A percentile compares a stretch with the other conserved stretches of the same genome.
These are phyloP conservation scores for Chenopodium quinoa DNA, from an alignment of 148 eudicot genomes.

Conservation along the genomic window DNA sequence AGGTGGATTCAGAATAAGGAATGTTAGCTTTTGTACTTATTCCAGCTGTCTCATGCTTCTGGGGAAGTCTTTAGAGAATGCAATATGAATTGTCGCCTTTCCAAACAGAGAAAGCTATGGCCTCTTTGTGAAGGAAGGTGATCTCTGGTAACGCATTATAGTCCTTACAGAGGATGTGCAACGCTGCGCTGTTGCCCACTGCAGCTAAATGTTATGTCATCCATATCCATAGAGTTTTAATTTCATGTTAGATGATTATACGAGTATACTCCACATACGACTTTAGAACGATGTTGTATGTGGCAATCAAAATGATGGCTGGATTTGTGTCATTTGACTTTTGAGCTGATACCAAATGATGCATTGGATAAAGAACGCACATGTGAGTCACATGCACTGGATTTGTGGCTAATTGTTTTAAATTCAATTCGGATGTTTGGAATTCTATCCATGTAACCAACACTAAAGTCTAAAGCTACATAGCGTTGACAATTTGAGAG, in stretches of 20 bases:
- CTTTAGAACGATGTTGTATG: background rate
- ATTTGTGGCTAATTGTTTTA: no score
- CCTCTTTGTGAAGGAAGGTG: no score
- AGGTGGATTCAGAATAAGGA: slow-evolving; percentile 25
- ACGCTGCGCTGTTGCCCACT: background rate
- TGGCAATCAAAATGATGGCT: background rate
- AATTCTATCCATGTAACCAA: background rate
- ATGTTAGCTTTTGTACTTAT: slow-evolving; percentile 12
- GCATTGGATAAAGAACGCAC: background rate
- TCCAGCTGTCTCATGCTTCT: background rate
- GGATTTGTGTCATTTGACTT: background rate
- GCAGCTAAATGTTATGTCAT: background rate
- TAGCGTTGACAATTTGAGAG: no score
- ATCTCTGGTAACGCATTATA: no score
- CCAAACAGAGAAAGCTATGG: no score
- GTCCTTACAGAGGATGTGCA: no score
- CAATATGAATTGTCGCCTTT: no score
- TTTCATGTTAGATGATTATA: background rate
- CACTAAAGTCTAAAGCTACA: background rate
- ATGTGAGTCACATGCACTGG: background rate
- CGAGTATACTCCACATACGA: background rate
- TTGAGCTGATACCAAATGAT: background rate
- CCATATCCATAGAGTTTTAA: background rate
- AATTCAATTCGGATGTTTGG: background rate
- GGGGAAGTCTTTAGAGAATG: background rate